Evolutionary conservation across 306 rosid genomes (phyloP), one percentile per base, ranked within the genome.

Genomic region (Lathyrus sativus): DNA sequence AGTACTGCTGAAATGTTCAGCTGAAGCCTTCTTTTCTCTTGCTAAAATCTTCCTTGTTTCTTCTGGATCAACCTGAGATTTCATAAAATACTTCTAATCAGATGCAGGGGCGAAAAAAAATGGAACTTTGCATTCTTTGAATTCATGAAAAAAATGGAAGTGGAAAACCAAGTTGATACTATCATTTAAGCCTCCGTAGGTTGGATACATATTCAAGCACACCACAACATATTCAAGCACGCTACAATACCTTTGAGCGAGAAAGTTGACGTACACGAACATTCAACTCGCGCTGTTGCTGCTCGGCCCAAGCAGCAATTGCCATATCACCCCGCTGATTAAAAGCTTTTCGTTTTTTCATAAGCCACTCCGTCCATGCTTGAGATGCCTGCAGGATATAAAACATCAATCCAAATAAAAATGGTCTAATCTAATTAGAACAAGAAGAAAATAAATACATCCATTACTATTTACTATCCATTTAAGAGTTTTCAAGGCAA

Each of bases 321-420:
- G 97, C 98, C 98, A 93, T 90, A 60, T 90, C 95, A 55, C 98
- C 97, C 65, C 96, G 95, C 72, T 93, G 98, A 81, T 85, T 80
- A 73, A 93, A 93, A 77, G 97, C 97, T 88, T 78, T 90, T 70
- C 97, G 81, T 80, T 88, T 90, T 80, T 93, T 88, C 18, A 88
- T 85, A 67, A 90, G 89, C 97, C 98, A 93, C 60, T 90, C 98
- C 98, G 85, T 86, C 98, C 98, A 93, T 80, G 98, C 95, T 70
- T 88, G 85, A 64, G 98, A 93, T 74, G 98, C 98, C 98, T 93
- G 81, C 60, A 70, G 68, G 70, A 73, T 67, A 78, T 49, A 54
- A 71, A 29, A 64, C 65, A 26, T 63, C 35, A 41, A 61, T 78
- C 24, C 72, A 49, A 10, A 45, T 50, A 17, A 7, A 71, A 54